phyloP scores from a whole-genome alignment of 2,329 filamentous ascomycete genomes.

The Hortaea sp. region DNA sequence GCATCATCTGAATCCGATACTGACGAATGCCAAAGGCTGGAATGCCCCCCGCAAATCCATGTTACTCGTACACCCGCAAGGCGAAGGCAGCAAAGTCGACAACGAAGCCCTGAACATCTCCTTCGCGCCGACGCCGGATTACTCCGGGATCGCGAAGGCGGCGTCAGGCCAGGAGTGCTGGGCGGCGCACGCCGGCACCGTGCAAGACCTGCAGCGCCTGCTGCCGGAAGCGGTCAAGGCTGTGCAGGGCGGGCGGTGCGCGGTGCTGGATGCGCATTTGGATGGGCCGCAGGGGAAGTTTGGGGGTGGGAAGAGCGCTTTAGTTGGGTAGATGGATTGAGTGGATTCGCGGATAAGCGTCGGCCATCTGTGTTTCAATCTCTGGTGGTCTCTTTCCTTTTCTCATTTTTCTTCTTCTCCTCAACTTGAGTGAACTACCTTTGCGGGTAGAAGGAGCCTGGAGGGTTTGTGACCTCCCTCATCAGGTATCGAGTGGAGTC shows the following conservation, averaged over 20 bases:
- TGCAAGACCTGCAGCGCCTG: conserved; percentile 43
- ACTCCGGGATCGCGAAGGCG: conserved; percentile 57
- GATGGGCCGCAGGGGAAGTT: conserved; percentile 48
- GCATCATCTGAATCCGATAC: neutral
- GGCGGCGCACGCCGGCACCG: conserved; percentile 49
- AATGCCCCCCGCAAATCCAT: conserved; percentile 54
- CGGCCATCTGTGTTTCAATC: too few species aligned
- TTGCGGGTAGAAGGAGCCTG: too few species aligned
- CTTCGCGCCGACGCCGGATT: conserved; percentile 57
- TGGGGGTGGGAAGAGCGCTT: conserved; percentile 19
- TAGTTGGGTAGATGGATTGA: too few species aligned
- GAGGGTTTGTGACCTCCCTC: too few species aligned
- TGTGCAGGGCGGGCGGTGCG: conserved; percentile 47
- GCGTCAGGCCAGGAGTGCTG: conserved; percentile 53
- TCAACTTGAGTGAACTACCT: too few species aligned
- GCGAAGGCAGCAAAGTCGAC: conserved; percentile 49
- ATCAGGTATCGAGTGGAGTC: too few species aligned
- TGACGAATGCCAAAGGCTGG: conserved; percentile 39
- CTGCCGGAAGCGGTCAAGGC: conserved; percentile 49
- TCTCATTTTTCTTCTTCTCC: too few species aligned
- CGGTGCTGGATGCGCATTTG: conserved; percentile 53
- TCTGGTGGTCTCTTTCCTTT: too few species aligned
- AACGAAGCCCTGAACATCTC: conserved; percentile 58
- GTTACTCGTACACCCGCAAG: conserved; percentile 55
- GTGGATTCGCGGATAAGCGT: too few species aligned